Evolutionary conservation across 1,139 yeast genomes (phyloP), one percentile per base, ranked within the genome.

Genomic region (Suhomyces bribrorum): DNA sequence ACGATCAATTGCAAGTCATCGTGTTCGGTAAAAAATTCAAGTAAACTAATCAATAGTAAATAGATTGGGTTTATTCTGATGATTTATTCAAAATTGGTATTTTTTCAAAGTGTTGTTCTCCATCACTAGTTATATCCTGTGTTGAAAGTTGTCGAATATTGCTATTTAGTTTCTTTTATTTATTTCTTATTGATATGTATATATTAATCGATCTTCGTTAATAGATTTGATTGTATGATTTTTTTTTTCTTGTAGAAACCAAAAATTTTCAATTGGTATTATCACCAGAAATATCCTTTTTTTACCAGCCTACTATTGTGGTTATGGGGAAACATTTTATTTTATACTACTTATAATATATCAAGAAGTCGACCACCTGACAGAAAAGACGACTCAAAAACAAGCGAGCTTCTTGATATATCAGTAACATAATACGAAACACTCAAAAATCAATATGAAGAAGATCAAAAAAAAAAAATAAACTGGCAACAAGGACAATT

Each of bases 1-100:
- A 72, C 64, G 77, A 72, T 63, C 77, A 72, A 64, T 68, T 72
- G 59, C 77, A 72, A 62, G 69, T 71, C 54, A 64, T 72, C 64
- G 25, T 72, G 43, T 69, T 72, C 61, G 77, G 77, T 65, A 71
- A 72, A 66, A 72, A 72, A 65, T 71, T 71, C 57, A 48, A 50
- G 52, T 57, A 55, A 55, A 48, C 50, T 44, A 51, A 28, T 39
- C 36, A 32, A 35, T 35, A 36, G 36, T 36, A 34, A 36, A 40
- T 40, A 40, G 44, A 40, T 37, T 24, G 27, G 39, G 32, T 36
- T 31, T 29, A 20, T 17, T 36, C 32, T 31, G 29, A 34, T 36
- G 35, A 22, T 18, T n/a, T 9, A 28, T 14, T 9, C 14, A 27
- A 20, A 20, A 20, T 20, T 20, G 39, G 31, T 29, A n/a, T n/a